Base-by-base conservation (phyloP, 1,284 basidiomycete species). In the Leccinum pachyderme region DNA sequence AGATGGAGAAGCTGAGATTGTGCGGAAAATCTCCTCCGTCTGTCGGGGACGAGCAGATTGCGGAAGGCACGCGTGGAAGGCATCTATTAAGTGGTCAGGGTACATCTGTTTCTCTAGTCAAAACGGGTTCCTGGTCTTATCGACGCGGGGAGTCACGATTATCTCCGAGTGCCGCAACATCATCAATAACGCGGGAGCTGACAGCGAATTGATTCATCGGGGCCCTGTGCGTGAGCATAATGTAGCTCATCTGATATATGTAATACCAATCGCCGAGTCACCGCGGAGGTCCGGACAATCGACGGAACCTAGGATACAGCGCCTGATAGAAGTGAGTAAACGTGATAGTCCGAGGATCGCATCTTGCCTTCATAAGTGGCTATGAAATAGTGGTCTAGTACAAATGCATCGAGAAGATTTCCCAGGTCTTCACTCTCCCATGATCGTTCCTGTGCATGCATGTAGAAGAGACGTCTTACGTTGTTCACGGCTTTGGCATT, bases 1-100 rank as follows among this genome's bases (percentile, higher is more conserved):
- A 79, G 29, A 8, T 25, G 41, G 41, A 44, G 41, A 41, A 24
- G 13, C 13, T 44, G 41, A 44, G 41, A 44, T 25, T 15, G 24
- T 15, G 41, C 24, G 24, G 41, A 25, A 25, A 44, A 25, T 22
- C 13, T 44, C 25, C 41, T 25, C 41, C 22, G 24, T 24, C 25
- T 15, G 41, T 25, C 41, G 7, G 22, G 12, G 41, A 44, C 7
- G 41, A 44, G 5, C 3, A 43, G 41, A 15, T 7, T 15, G 41
- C 24, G 41, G 24, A 43, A 24, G 22, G 24, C 22, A 24, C 24
- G 18, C 41, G 24, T 8, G 24, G 24, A 44, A 43, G 39, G 22
- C 22, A 25, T 25, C 41, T 18, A 25, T 44, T 24, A 25, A 25
- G 7, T 44, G 22, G 41, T 25, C 41, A 25, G 13, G 41, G 22